These are phyloP conservation scores for Aschersonia sp. DNA, from an alignment of 2,329 filamentous ascomycete genomes.

Conservation along the genomic window DNA sequence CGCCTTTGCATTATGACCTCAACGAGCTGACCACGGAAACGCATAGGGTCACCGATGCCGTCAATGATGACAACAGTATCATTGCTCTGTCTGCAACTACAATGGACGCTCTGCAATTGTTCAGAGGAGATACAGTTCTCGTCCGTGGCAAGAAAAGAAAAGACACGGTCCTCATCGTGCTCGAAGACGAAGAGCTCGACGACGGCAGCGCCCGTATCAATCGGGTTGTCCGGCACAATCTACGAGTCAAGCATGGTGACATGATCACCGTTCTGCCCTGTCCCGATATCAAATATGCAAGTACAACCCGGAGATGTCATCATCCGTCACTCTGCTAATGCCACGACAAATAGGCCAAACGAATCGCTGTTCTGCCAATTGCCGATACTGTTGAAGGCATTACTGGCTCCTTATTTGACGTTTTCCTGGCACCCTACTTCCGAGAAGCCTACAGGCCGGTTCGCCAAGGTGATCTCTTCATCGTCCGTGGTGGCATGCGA, in stretches of 20 bases:
- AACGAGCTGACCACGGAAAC: no score
- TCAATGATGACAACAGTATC: constrained; percentile 99
- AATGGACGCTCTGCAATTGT: constrained; percentile 96
- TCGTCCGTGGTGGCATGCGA: constrained; percentile 92
- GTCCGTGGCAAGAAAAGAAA: constrained; percentile 99
- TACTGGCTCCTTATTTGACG: constrained; percentile 94
- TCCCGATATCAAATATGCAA: constrained; percentile 99
- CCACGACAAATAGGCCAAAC: constrained; percentile 60
- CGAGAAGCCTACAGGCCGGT: constrained; percentile 96
- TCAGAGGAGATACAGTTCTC: constrained; percentile 94
- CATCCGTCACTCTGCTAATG: background rate
- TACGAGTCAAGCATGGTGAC: constrained; percentile 96
- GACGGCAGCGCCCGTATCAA: constrained; percentile 96
- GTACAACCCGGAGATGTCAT: constrained; percentile 20
- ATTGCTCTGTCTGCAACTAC: constrained; percentile 97
- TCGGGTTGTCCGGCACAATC: constrained; percentile 94
- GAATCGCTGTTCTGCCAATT: constrained; percentile 94
- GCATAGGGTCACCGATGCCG: constrained; percentile 83
- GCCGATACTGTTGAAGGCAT: constrained; percentile 96
- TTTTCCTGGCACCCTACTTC: constrained; percentile 99
- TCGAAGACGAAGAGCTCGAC: constrained; percentile 95
- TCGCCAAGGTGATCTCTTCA: constrained; percentile 94
- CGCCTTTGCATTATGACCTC: no score
- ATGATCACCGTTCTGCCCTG: constrained; percentile 95
- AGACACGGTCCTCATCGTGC: constrained; percentile 94